Evolutionary conservation across 2,329 filamentous ascomycete species (phyloP), one percentile per base, ranked within the genome.

Genomic region (Aspergillus sp.): DNA sequence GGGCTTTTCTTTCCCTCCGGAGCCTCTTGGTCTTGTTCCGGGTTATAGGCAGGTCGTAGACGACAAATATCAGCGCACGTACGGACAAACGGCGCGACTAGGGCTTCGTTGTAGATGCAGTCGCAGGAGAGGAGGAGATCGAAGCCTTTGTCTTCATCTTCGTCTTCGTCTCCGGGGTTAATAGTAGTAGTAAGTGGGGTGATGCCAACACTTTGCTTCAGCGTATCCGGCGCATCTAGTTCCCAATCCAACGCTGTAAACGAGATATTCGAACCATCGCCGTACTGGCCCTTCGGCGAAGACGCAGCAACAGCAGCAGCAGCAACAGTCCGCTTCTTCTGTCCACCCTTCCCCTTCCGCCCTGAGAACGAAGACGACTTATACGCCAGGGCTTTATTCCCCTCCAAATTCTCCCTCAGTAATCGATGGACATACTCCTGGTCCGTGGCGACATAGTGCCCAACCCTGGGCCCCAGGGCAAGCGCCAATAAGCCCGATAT

Each of bases 91-190:
- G 90, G 88, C 39, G 79, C 72, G 27, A 97, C 80, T 3, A 97
- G 77, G 2, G 85, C 80, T 54, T 95, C 87, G 67, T 97, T 98
- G 73, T 94, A 98, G 56, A 98, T 85, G 66, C 90, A 96, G 66
- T 98, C 93, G 61, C 88, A 94, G 3, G 89, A 88, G 33, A 97
- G 64, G 7, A 97, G 73, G 9, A 82, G 68, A 58, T 94, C 85
- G 54, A 93, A 84, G 48, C 77, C 75, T 3, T 47, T 52, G 41
- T 63, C 58, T 56, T 61, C 40, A 53, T 60, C 48, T 36, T 61
- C 46, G 52, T 59, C 48, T 44, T 60, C 33, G 10, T 48, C 41
- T 5, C 34, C 28, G 39, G 35, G 5, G 6, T 36, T 34, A 2
- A 29, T 30, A 9, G 30, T 29, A 7, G 26, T 5, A 26, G 28